Percentiles rank a stretch among this genome's conserved stretches.
Evolutionary conservation across 257 asterid genomes (phyloP).

Genomic region (Penstemon newberryi): DNA sequence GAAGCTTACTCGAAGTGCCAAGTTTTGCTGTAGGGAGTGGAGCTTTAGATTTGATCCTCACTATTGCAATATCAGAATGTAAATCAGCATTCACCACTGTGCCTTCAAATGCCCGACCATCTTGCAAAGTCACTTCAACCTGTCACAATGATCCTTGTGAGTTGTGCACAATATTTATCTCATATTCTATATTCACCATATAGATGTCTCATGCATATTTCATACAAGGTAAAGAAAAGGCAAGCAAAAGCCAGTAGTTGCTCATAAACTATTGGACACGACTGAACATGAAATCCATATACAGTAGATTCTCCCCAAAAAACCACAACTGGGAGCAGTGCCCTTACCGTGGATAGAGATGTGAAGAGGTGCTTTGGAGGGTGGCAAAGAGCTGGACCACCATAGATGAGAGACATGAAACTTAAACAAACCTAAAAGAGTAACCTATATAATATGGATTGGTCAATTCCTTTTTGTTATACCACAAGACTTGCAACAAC

Average conservation of each 20-base stretch:
- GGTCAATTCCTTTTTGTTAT: too few relatives aligned
- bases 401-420: too few relatives aligned
- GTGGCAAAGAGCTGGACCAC: too few relatives aligned
- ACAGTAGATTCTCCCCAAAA: too few relatives aligned
- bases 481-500: too few relatives aligned
- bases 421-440: too few relatives aligned
- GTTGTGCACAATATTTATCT: conserved; percentile 14
- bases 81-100: conserved; percentile 80
- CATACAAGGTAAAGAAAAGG: neutral
- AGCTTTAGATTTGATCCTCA: conserved; percentile 71
- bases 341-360: too few relatives aligned
- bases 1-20: conserved; percentile 74
- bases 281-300: too few relatives aligned
- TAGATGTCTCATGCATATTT: neutral
- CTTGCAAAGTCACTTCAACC: conserved; percentile 93
- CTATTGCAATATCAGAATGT: conserved; percentile 73
- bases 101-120: conserved; percentile 92
- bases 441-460: too few relatives aligned
- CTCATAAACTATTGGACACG: neutral
- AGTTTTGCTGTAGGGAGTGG: conserved; percentile 81
- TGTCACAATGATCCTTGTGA: conserved; percentile 28
- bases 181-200: conserved; percentile 10
- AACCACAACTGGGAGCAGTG: too few relatives aligned
- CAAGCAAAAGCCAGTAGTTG: neutral
- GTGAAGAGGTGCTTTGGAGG: too few relatives aligned